Conservation (phyloP, 805 yeast species). For the Kluyveromyces dobzhanskii region DNA sequence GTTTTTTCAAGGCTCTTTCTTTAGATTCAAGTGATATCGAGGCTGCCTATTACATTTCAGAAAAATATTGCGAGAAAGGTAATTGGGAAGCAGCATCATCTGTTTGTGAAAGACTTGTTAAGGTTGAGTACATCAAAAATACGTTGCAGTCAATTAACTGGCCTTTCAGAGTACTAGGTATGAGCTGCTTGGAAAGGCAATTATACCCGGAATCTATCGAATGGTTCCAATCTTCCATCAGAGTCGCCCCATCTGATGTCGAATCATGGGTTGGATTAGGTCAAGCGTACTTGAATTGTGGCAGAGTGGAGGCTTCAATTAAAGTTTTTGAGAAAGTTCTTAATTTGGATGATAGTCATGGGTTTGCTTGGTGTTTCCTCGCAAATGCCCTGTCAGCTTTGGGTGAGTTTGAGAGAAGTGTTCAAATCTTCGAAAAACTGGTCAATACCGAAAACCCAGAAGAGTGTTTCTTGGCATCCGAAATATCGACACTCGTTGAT, state of each 20-base stretch:
- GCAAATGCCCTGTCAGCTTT: slow-evolving; percentile 57
- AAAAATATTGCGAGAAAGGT: slow-evolving; percentile 51
- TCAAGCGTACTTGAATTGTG: slow-evolving; percentile 83
- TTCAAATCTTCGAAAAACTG: slow-evolving; percentile 38
- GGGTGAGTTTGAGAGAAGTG: slow-evolving; percentile 59
- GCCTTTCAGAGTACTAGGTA: slow-evolving; percentile 87
- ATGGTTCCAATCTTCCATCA: slow-evolving; percentile 78
- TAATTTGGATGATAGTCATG: slow-evolving; percentile 42
- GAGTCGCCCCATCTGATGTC: slow-evolving; percentile 56
- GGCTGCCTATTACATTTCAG: slow-evolving; percentile 68
- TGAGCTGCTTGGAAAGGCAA: slow-evolving; percentile 60
- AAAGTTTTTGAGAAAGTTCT: slow-evolving; percentile 71
- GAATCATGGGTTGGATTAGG: slow-evolving; percentile 95
- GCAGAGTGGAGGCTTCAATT: slow-evolving; percentile 76
- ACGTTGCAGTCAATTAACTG: slow-evolving; percentile 47
- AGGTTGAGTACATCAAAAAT: slow-evolving; percentile 52
- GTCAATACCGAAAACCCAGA: slow-evolving; percentile 40
- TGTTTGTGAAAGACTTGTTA: slow-evolving; percentile 56
- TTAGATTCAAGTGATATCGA: slow-evolving; percentile 64
- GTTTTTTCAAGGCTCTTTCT: slow-evolving; percentile 86
- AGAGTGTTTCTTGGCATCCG: slow-evolving; percentile 39
- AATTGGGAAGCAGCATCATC: slow-evolving; percentile 86
- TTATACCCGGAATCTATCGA: slow-evolving; percentile 76
- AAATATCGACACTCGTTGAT: slow-evolving; percentile 49
- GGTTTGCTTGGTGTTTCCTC: slow-evolving; percentile 59